phyloP scores from a whole-genome alignment of 139 green algal genomes.

The Chlorella sp. region DNA sequence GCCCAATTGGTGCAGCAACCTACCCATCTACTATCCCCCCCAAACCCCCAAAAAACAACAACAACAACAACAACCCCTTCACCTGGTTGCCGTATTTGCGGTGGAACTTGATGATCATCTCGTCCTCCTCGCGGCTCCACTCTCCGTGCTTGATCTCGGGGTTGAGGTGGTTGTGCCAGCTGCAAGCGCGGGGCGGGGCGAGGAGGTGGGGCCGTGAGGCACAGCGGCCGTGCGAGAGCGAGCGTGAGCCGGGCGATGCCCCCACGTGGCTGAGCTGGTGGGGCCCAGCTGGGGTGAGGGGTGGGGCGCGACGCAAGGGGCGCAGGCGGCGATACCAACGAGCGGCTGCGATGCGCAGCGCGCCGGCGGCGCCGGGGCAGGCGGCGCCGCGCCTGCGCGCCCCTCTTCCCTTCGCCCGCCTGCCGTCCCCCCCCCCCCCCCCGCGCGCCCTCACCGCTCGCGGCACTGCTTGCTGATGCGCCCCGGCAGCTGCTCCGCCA shows the following conservation, averaged over 20 bases:
- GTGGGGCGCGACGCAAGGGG: neutral
- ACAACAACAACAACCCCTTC: neutral
- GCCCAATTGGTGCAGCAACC: neutral
- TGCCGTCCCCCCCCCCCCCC: neutral
- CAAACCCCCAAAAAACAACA: neutral
- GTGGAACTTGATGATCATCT: constrained; percentile 49
- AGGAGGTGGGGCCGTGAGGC: neutral
- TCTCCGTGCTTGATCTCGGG: constrained; percentile 65
- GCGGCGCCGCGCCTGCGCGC: too few species aligned
- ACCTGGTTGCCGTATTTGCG: constrained; percentile 28
- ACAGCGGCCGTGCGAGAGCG: too few species aligned
- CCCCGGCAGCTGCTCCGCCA: constrained; percentile 59
- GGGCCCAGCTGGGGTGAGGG: too few species aligned
- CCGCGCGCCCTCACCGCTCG: constrained; percentile 43
- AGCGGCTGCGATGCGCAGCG: too few species aligned
- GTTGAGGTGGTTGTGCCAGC: constrained; percentile 75
- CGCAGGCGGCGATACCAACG: too few species aligned
- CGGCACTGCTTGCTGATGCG: constrained; percentile 85
- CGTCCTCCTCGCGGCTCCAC: constrained; percentile 65
- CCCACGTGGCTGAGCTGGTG: too few species aligned
- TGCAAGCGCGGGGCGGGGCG: neutral
- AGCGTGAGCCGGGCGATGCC: too few species aligned
- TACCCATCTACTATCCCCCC: neutral
- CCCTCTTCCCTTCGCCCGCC: too few species aligned
- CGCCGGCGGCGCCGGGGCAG: too few species aligned